Evolutionary conservation across 129 eudicot species (phyloP), one percentile per base, ranked within the genome.

Genomic region (Artemisia tridentata): DNA sequence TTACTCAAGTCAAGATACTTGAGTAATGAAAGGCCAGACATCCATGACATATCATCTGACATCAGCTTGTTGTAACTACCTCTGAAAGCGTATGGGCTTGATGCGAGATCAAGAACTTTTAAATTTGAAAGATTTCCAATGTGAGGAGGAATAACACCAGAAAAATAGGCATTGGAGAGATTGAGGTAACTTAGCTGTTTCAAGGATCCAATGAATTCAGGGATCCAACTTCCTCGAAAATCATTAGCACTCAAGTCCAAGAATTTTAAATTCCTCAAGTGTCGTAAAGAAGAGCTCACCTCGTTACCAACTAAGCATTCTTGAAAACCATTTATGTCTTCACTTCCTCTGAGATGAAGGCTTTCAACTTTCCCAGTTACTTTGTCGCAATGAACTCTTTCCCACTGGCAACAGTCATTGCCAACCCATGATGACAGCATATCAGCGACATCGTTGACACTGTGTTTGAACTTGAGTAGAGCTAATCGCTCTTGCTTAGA

Each of bases 381-480:
- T 1, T 17, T 7, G 29, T 74, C 54, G 18, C 78, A 74, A 16
- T 3, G 4, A 13, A 74, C 64, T 18, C 78, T 47, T 29, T 51
- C 51, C 78, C 78, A 74, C 12, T 2, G 4, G 59, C 78, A 74
- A 53, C 78, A 74, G 2, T 74, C 54, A 20, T 63, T 29, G 15
- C 63, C 79, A 11, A 7, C 67, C 82, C 83, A 79, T 14, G 79
- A 73, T 4, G 71, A 46, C 10, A 79, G 54, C n/a, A 18, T 53
- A 16, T 17, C n/a, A 12, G 19, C n/a, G 45, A 0, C 45, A 38
- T 38, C 71, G 4, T 3, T 2, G 18, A 47, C 53, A 19, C 54
- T 71, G 3, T 67, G 21, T 54, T 66, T 72, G 74, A 72, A 79
- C 23, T 38, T 50, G 46, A 79, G 71, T n/a, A 79, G 73, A 29